phyloP scores from a whole-genome alignment of 768 basidiomycete species.

The Mycena olivaceomarginata region DNA sequence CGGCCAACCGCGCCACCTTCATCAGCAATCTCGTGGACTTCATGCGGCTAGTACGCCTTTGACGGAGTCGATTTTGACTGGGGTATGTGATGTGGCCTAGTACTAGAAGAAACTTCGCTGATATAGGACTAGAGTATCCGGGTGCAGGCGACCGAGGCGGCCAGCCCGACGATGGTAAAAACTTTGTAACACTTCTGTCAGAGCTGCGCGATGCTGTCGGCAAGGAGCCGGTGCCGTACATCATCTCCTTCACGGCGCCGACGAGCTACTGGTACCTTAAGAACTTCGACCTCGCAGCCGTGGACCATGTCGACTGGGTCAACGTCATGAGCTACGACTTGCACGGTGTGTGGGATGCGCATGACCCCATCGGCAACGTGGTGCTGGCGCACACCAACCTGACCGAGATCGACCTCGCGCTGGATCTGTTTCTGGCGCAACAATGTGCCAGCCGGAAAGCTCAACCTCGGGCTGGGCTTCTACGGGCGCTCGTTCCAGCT shows the following conservation, averaged over 20 bases:
- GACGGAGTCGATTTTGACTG: neutral
- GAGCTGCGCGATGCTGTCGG: neutral
- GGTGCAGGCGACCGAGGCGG: neutral
- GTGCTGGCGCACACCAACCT: neutral
- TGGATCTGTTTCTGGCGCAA: neutral
- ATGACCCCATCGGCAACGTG: neutral
- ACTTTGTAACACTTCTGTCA: neutral
- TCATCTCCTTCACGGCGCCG: neutral
- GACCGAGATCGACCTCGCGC: neutral
- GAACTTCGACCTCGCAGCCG: neutral
- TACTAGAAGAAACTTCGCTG: no score
- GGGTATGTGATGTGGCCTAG: neutral
- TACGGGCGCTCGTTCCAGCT: neutral
- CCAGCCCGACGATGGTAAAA: neutral
- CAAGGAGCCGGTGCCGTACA: neutral
- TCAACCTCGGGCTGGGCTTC: neutral
- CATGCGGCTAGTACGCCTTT: neutral
- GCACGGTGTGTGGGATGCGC: neutral
- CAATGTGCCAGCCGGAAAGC: neutral
- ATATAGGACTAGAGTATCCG: neutral
- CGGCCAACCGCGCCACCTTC: no score
- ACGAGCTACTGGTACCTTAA: neutral
- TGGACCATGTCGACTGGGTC: neutral
- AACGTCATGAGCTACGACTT: neutral
- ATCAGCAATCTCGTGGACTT: no score